A percentile compares a stretch with the other conserved stretches of the same genome.
phyloP scores from a whole-genome alignment of 2,329 filamentous ascomycete species.

The Botrytis elliptica region DNA sequence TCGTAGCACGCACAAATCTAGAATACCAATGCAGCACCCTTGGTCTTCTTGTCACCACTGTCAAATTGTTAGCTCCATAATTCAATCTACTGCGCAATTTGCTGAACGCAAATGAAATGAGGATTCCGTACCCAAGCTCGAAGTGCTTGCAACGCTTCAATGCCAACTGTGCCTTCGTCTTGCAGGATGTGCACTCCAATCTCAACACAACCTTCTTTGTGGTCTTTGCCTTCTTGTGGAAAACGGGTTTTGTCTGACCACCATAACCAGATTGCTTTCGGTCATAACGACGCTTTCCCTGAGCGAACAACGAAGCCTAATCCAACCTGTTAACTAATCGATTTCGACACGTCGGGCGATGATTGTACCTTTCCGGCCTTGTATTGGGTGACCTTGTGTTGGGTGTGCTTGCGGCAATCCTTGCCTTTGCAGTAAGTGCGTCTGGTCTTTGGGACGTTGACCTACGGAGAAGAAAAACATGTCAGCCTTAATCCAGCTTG shows the following conservation, averaged over 20 bases:
- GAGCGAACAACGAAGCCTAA: conserved; percentile 83
- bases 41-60: conserved; percentile 99
- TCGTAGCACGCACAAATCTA: conserved; percentile 56
- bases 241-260: conserved; percentile 99
- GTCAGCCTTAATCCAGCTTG: conserved; percentile 14
- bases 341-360: conserved; percentile 27
- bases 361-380: conserved; percentile 80
- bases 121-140: conserved; percentile 82
- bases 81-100: not conserved
- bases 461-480: conserved; percentile 45
- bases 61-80: conserved; percentile 27
- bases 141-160: conserved; percentile 99
- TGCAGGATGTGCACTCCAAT: conserved; percentile 96
- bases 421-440: conserved; percentile 98
- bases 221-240: conserved; percentile 99
- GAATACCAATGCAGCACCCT: conserved; percentile 99
- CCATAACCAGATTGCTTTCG: conserved; percentile 99
- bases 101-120: not conserved
- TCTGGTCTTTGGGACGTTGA: conserved; percentile 98
- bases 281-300: conserved; percentile 99
- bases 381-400: conserved; percentile 95
- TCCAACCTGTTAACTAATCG: conserved; percentile 25
- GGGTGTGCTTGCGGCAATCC: conserved; percentile 88
- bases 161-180: conserved; percentile 95
- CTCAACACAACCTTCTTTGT: conserved; percentile 99